Conservation (phyloP, 2,329 filamentous ascomycete species). For the Cytospora leucostoma region DNA sequence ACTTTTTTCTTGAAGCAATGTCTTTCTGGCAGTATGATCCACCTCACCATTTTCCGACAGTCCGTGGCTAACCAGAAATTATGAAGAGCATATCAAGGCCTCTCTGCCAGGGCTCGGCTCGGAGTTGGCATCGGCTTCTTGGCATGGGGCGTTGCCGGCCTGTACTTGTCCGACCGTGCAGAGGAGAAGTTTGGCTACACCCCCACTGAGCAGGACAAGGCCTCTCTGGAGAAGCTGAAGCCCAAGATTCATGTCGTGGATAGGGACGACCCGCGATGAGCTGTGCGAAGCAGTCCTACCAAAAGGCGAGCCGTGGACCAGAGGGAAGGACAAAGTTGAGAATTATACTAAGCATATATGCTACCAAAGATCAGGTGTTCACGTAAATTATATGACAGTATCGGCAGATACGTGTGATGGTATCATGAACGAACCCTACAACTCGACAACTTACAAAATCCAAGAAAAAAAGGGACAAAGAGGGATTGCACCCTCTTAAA, state of each 20-base stretch:
- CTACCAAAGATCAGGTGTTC: no score
- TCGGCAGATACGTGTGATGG: no score
- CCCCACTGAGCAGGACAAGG: constrained; percentile 72
- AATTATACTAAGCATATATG: neutral
- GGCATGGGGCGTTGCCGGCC: constrained; percentile 71
- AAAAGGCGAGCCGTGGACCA: neutral
- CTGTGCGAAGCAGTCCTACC: neutral
- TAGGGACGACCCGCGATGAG: constrained; percentile 37
- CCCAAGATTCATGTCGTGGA: constrained; percentile 67
- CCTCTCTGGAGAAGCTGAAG: constrained; percentile 60
- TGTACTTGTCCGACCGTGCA: constrained; percentile 71
- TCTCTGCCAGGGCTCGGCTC: constrained; percentile 69
- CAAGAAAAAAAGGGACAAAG: no score
- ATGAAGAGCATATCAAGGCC: constrained; percentile 67
- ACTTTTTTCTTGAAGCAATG: constrained; percentile 8
- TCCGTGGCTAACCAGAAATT: constrained; percentile 9
- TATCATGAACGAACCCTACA: no score
- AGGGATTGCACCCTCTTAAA: no score
- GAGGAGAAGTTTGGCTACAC: constrained; percentile 74
- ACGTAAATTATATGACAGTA: no score
- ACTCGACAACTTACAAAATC: no score
- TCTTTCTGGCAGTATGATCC: constrained; percentile 23
- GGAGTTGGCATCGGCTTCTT: constrained; percentile 74
- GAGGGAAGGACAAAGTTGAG: neutral
- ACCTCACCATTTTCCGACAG: neutral